These are phyloP conservation scores for Multifurca ochricompacta DNA, from an alignment of 768 basidiomycete genomes.

Conservation along the genomic window DNA sequence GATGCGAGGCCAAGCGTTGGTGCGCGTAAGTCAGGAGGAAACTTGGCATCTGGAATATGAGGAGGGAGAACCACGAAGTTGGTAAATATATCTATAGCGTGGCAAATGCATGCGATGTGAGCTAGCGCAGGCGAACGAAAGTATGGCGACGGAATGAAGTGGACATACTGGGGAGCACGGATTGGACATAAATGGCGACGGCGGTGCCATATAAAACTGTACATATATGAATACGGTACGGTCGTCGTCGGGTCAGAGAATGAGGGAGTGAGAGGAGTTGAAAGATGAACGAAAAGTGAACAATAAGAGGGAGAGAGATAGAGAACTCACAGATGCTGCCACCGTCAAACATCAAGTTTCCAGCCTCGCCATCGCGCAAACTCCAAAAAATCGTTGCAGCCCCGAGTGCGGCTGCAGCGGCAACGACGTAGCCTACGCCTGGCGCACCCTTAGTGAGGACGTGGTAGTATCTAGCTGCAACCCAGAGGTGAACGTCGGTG, in stretches of 20 bases:
- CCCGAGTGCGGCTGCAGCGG: slow-evolving; percentile 49
- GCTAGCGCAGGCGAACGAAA: not conserved
- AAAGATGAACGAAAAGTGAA: not conserved
- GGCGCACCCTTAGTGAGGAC: slow-evolving; percentile 62
- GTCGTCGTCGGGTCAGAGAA: slow-evolving; percentile 1
- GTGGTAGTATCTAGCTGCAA: slow-evolving; percentile 74
- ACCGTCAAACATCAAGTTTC: slow-evolving; percentile 88
- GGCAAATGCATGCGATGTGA: slow-evolving; percentile 5
- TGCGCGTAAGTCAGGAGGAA: slow-evolving; percentile 54
- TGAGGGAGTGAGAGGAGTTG: not conserved
- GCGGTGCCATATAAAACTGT: slow-evolving; percentile 74
- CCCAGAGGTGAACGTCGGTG: slow-evolving; percentile 80
- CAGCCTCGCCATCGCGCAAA: slow-evolving; percentile 65
- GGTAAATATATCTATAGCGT: slow-evolving; percentile 43
- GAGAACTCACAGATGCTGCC: slow-evolving; percentile 70
- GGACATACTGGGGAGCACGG: slow-evolving; percentile 71
- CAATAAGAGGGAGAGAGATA: not conserved
- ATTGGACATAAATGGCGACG: slow-evolving; percentile 62
- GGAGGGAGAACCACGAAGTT: slow-evolving; percentile 36
- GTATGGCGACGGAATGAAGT: not conserved
- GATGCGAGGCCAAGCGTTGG: slow-evolving; percentile 76
- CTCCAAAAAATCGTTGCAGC: slow-evolving; percentile 69
- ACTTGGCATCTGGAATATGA: slow-evolving; percentile 42
- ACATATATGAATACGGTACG: too few species aligned
- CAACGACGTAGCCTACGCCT: slow-evolving; percentile 48